A percentile compares a stretch with the other conserved stretches of the same genome.
These are phyloP conservation scores for Selaginella moellendorffii DNA, from an alignment of 75 land plant species.

Conservation along the genomic window DNA sequence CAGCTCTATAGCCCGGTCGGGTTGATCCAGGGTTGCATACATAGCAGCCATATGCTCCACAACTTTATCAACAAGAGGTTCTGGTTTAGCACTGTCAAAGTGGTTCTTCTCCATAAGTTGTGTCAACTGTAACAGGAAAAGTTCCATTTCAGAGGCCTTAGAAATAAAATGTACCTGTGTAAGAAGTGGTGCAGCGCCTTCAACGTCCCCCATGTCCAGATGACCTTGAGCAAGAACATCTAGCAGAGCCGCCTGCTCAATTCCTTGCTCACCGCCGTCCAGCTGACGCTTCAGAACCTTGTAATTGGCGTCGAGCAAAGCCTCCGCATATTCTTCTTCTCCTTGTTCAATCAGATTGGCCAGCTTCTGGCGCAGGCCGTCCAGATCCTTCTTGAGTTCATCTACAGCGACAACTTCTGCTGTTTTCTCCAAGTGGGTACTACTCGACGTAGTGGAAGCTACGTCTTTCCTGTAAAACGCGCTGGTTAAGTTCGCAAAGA, in stretches of 20 bases:
- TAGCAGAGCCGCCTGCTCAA: constrained; percentile 78
- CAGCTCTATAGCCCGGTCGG: constrained; percentile 34
- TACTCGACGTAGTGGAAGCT: no score
- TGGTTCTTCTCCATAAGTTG: background rate
- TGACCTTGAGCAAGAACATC: constrained; percentile 58
- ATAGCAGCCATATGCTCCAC: constrained; percentile 66
- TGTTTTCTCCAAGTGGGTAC: constrained; percentile 13
- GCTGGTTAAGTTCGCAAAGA: no score
- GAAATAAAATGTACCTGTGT: constrained; percentile 32
- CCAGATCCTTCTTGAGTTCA: constrained; percentile 41
- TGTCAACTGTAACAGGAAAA: background rate
- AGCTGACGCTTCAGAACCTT: constrained; percentile 48
- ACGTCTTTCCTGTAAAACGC: no score
- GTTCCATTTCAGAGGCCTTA: background rate
- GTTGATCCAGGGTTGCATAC: constrained; percentile 47
- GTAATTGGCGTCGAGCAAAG: constrained; percentile 61
- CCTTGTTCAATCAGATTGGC: constrained; percentile 37
- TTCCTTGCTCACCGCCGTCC: constrained; percentile 33
- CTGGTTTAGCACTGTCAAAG: constrained; percentile 1
- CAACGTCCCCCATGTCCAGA: constrained; percentile 35
- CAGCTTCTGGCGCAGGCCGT: constrained; percentile 37
- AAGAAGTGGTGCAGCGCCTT: constrained; percentile 27
- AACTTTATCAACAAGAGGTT: constrained; percentile 41
- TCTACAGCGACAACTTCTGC: constrained; percentile 14
- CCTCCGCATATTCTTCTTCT: constrained; percentile 35